Evolutionary conservation across 2,329 filamentous ascomycete species (phyloP), one percentile per base, ranked within the genome.

Genomic region (Fusarium continuum): DNA sequence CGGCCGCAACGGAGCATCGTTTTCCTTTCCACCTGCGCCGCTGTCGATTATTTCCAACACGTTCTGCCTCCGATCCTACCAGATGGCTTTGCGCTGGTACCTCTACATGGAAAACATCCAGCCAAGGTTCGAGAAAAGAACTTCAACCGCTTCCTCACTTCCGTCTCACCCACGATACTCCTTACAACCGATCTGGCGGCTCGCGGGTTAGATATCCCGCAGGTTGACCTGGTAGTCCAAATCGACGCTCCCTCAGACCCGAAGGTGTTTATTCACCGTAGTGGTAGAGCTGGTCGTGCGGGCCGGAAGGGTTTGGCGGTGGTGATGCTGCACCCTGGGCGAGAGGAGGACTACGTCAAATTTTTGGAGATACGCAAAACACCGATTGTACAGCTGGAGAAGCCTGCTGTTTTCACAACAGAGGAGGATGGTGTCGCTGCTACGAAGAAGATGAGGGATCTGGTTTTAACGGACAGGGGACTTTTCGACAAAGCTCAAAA

Each of bases 231-330:
- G 2, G 93, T 97, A 5, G 85, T 97, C 1, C 94, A 97, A 73
- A 82, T 97, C 36, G 93, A 97, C 73, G 91, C 70, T 77, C 92
- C 72, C 2, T 92, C 90, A 34, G 93, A 97, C 70, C 92, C 93
- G 0, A 98, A 98, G 75, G 93, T 91, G 10, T 98, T 98, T 72
- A 92, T 99, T 58, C 95, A 99, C 76, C 89, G 95, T 6, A 91
- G 95, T 23, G 95, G 95, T 2, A 85, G 95, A 64, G 92, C 95
- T 1, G 95, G 95, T 0, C 85, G 95, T 19, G 97, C 97, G 73
- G 93, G 93, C 0, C 85, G 94, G 61, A 88, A 89, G 60, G 95
- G 95, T 0, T 79, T 97, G 17, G 92, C 93, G 13, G 86, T 98
- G 2, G 88, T 96, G 1, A 89, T 99, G 74, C 82, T 99, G 16